A percentile compares a stretch with the other conserved stretches of the same genome.
Evolutionary conservation across 2,329 filamentous ascomycete species (phyloP).

Genomic region (Alternaria rosae): DNA sequence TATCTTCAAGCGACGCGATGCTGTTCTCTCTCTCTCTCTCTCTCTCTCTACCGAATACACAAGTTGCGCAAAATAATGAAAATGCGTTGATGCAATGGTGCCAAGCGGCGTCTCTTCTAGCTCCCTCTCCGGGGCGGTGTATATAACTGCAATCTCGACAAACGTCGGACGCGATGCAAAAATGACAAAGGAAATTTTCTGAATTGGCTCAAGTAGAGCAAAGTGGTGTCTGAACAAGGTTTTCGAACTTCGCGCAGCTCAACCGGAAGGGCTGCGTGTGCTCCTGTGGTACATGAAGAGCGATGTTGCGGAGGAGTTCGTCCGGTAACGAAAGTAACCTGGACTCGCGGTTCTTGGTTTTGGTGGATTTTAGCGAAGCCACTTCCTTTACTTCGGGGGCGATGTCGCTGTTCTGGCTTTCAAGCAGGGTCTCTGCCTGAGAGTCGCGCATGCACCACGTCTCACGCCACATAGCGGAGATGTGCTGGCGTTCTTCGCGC

Average conservation of each 20-base stretch:
- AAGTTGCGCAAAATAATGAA: background rate
- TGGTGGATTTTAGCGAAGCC: background rate
- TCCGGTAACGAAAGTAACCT: background rate
- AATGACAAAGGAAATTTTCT: background rate
- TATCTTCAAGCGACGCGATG: background rate
- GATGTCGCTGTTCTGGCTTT: background rate
- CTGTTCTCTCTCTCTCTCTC: no score
- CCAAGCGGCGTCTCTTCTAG: background rate
- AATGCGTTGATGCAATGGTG: background rate
- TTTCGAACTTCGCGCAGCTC: conserved; percentile 5
- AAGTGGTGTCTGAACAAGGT: background rate
- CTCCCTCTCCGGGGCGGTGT: background rate
- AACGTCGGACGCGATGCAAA: background rate
- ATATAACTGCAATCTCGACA: background rate
- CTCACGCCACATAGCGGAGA: conserved; percentile 10
- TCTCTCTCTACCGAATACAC: accelerated
- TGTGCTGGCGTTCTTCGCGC: background rate
- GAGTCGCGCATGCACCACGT: conserved; percentile 10
- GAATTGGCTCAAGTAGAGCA: background rate
- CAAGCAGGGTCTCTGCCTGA: background rate
- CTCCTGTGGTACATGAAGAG: background rate
- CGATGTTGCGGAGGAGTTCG: background rate
- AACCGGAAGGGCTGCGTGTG: conserved; percentile 1
- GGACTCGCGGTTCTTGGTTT: background rate
- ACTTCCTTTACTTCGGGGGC: background rate